Evolutionary conservation across 345 rosid genomes (phyloP), one percentile per base, ranked within the genome.

Genomic region (Orychophragmus violaceus): DNA sequence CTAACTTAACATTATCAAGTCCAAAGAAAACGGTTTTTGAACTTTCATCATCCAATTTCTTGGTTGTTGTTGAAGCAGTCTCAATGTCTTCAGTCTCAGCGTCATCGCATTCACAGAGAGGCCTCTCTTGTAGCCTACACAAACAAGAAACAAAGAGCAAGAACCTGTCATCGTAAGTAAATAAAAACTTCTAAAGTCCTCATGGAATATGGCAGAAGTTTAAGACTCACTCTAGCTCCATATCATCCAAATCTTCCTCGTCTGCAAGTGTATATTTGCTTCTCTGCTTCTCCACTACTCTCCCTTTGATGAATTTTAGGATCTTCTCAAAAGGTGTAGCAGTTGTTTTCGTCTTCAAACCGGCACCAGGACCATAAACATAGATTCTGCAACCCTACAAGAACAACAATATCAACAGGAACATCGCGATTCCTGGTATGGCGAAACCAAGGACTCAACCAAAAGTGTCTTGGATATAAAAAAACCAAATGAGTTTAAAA

Each of bases 361-460:
- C 30, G 0, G 14, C 24, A 22, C 74, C 79, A 5, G 76, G 61
- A 51, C 68, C 78, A 58, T 80, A 78, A 2, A 59, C 49, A 62
- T 80, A 94, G 32, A 88, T 78, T 35, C 79, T 63, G 27, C 69
- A 82, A 54, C 99, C 96, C 32, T 77, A 79, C 11, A 76, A 78
- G 59, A 90, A 87, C 27, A 90, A 27, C 21, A 48, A 68, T 39
- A 76, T 75, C 0, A 83, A 82, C 10, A 79, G 11, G 39, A 82
- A 65, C 88, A 90, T 87, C 0, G 87, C 86, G 2, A 84, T 55
- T 12, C 90, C 83, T 2, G 96, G 97, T 35, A 94, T 82, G 13
- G 95, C 89, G 6, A 90, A 94, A 23, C 99, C 96, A 2, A 87
- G 74, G 13, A 85, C 93, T 97, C 99, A 94, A 22, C 99, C 96